Evolutionary conservation across 2,329 filamentous ascomycete species (phyloP), one percentile per base, ranked within the genome.

Genomic region (Teratosphaeria gauchensis): DNA sequence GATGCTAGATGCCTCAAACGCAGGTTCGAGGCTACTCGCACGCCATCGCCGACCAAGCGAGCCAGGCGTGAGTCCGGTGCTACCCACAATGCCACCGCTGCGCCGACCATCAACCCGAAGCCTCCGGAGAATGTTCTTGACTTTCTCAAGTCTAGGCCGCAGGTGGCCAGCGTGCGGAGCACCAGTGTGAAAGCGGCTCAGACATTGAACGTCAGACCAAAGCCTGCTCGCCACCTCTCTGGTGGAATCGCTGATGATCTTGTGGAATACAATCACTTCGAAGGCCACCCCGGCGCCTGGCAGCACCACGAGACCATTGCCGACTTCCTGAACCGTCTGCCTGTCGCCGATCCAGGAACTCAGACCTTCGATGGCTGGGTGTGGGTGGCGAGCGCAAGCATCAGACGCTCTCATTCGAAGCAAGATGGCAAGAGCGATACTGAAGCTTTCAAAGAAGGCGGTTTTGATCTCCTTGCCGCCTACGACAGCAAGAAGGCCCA

Each of bases 321-420:
- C 7, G 79, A 81, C 0, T 95, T 95, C 65, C 73, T 94, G 1
- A 60, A 74, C 8, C 84, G 89, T 8, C 76, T 92, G 0, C 86
- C 87, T 0, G 88, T 90, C 0, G 79, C 80, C 3, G 86, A 80
- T 1, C 88, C 85, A 1, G 72, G 76, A 2, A 70, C 74, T 3
- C 73, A 71, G 1, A 66, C 66, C 0, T 64, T 74, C 0, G 77
- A 80, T 2, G 80, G 81, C 0, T 94, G 89, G 87, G 89, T 95
- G 54, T 90, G 82, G 76, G 82, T 88, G 51, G 81, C 80, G 56
- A 90, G 90, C 69, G 87, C 86, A 80, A 81, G 52, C 30, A 35
- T 57, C 11, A 58, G 58, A 19, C 54, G 42, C 24, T 51, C 53
- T 66, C 64, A 67, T 24, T 56, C 76, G 76, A 61, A 68, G 59